Evolutionary conservation across 139 green algal genomes (phyloP), one percentile per base, ranked within the genome.

Genomic region (Pleodorina starrii): DNA sequence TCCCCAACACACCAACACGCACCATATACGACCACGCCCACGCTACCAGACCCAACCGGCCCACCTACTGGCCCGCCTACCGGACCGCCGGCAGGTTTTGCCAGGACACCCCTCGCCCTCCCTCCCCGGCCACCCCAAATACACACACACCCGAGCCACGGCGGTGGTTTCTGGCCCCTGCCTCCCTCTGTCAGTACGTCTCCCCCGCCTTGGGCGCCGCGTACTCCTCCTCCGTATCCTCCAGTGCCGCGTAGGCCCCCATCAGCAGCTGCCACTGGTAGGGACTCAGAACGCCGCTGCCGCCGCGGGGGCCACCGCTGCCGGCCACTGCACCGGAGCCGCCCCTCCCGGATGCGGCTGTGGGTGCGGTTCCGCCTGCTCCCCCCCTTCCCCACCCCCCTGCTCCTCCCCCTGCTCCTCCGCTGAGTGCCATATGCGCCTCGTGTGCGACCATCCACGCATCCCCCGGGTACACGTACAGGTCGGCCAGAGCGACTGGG

Each of bases 391-490:
- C n/a, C n/a, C n/a, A n/a, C n/a, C n/a, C n/a, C n/a, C n/a, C n/a
- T n/a, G n/a, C n/a, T n/a, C 36, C 69, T 17, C 10, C 54, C 21
- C 54, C 54, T 32, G 42, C 7, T 16, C 81, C 82, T 0, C 44
- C 66, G 27, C 19, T 43, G 29, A 88, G 82, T 42, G 82, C 66
- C 84, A 82, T 82, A 23, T 46, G 84, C 4, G 35, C 48, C 84
- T 89, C 84, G 35, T 89, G 84, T 50, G 84, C 84, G 69, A 25
- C 36, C 84, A 89, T 89, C 48, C 48, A 89, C 3, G 0, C 38
- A 48, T 89, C 84, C 11, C 84, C 84, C 23, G 84, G 69, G 19
- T 82, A 82, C 46, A 89, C 84, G 48, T 73, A 82, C 69, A 88
- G 68, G 66, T 88, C 82, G 32, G 82, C 82, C 44, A 88, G 82